A percentile compares a stretch with the other conserved stretches of the same genome.
These are phyloP conservation scores for Pseudoturritis turrita DNA, from an alignment of 345 rosid genomes.

Conservation along the genomic window DNA sequence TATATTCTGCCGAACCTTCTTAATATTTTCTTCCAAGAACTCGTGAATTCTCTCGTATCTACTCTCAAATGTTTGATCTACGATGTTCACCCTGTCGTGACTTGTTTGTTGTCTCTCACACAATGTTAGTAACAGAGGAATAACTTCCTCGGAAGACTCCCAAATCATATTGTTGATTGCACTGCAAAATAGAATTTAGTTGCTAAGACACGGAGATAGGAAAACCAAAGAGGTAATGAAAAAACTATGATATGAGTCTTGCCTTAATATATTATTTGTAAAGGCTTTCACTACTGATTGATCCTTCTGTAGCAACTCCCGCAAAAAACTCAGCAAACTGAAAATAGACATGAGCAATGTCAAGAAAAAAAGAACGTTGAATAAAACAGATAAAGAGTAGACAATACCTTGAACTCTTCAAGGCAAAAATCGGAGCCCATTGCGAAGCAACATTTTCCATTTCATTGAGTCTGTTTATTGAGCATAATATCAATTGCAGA, in stretches of 20 bases:
- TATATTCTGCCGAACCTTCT: slow-evolving; percentile 31
- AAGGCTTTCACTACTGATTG: slow-evolving; percentile 40
- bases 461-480: slow-evolving; percentile 50
- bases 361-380: slow-evolving; percentile 6
- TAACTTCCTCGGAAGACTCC: slow-evolving; percentile 49
- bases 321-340: slow-evolving; percentile 64
- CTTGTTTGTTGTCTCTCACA: slow-evolving; percentile 54
- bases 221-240: slow-evolving; percentile 4
- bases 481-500: slow-evolving; percentile 57
- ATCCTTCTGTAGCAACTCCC: slow-evolving; percentile 57
- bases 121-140: slow-evolving; percentile 48
- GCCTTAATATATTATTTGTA: slow-evolving; percentile 60
- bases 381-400: neutral
- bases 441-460: slow-evolving; percentile 36
- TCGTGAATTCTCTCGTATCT: slow-evolving; percentile 35
- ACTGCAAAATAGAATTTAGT: slow-evolving; percentile 42
- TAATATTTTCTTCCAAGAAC: slow-evolving; percentile 40
- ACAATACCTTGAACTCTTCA: slow-evolving; percentile 55
- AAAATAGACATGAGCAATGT: slow-evolving; percentile 27
- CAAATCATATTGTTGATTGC: slow-evolving; percentile 63
- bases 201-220: slow-evolving; percentile 11
- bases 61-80: slow-evolving; percentile 42
- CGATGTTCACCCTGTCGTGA: slow-evolving; percentile 12
- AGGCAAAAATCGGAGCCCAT: slow-evolving; percentile 72
- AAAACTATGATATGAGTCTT: slow-evolving; percentile 13